Conservation (phyloP, 2,329 filamentous ascomycete species). For the Zopfia rhizophila region DNA sequence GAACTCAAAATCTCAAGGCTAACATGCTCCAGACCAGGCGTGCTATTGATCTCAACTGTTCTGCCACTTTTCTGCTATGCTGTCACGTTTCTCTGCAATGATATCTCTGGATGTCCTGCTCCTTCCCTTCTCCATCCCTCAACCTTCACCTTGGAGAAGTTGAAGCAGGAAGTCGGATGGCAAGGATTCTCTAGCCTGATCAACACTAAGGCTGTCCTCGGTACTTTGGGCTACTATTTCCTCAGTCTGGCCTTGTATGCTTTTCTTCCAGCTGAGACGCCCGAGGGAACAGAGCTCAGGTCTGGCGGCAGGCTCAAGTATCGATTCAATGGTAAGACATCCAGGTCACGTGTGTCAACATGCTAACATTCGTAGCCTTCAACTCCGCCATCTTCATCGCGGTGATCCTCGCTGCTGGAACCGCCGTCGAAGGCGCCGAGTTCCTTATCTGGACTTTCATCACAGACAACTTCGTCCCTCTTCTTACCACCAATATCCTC, state of each 20-base stretch:
- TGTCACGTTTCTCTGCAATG: constrained; percentile 89
- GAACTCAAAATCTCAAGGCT: neutral
- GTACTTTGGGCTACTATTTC: constrained; percentile 79
- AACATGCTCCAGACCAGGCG: constrained; percentile 70
- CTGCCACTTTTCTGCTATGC: constrained; percentile 82
- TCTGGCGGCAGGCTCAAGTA: constrained; percentile 82
- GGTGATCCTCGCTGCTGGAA: constrained; percentile 77
- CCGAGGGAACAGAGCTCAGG: constrained; percentile 75
- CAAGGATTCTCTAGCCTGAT: constrained; percentile 77
- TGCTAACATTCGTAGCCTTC: constrained; percentile 67
- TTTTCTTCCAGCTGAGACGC: constrained; percentile 77
- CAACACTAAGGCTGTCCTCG: constrained; percentile 75
- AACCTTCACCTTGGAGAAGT: constrained; percentile 73
- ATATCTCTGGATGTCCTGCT: constrained; percentile 88
- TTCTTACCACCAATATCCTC: constrained; percentile 84
- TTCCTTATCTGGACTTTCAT: constrained; percentile 94
- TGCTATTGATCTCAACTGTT: constrained; percentile 79
- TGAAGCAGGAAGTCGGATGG: constrained; percentile 88
- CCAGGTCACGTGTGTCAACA: constrained; percentile 18
- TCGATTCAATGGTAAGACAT: constrained; percentile 68
- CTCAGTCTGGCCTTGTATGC: constrained; percentile 79
- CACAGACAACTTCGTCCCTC: constrained; percentile 86
- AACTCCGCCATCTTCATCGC: constrained; percentile 79
- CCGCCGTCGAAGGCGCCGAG: constrained; percentile 77
- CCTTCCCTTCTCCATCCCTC: constrained; percentile 80